Percentiles rank a stretch among this genome's conserved stretches.
Evolutionary conservation across 2,329 filamentous ascomycete species (phyloP).

Genomic region (Emergomyces orientalis): DNA sequence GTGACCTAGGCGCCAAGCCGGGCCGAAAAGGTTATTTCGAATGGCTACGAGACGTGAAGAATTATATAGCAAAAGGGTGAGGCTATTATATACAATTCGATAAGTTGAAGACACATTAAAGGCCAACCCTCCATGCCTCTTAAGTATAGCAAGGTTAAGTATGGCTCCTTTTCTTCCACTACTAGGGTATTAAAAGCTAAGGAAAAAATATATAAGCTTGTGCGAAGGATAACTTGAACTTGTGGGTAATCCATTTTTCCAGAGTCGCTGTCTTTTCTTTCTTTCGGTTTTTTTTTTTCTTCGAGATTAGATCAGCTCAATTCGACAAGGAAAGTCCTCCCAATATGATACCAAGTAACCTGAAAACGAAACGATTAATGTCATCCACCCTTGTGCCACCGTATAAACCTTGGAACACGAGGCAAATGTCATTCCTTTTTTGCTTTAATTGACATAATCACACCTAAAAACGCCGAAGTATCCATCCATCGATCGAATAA

Average conservation of each 20-base stretch:
- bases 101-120: too few relatives aligned
- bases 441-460: not conserved
- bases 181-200: not conserved
- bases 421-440: not conserved
- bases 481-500: not conserved
- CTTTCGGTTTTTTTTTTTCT: not conserved
- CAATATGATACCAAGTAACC: not conserved
- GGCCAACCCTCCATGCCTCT: too few relatives aligned
- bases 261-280: not conserved
- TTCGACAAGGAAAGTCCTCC: not conserved
- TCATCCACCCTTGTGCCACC: not conserved
- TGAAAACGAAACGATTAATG: not conserved
- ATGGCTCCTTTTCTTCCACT: not conserved
- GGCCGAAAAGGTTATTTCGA: not conserved
- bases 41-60: too few relatives aligned
- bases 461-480: not conserved
- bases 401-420: not conserved
- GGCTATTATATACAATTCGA: too few relatives aligned
- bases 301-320: not conserved
- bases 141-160: too few relatives aligned
- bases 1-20: not conserved
- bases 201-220: not conserved
- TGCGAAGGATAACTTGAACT: not conserved
- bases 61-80: too few relatives aligned
- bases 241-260: not conserved